Conservation (phyloP, 352 stramenopile species). For the Globisporangium emineosum region DNA sequence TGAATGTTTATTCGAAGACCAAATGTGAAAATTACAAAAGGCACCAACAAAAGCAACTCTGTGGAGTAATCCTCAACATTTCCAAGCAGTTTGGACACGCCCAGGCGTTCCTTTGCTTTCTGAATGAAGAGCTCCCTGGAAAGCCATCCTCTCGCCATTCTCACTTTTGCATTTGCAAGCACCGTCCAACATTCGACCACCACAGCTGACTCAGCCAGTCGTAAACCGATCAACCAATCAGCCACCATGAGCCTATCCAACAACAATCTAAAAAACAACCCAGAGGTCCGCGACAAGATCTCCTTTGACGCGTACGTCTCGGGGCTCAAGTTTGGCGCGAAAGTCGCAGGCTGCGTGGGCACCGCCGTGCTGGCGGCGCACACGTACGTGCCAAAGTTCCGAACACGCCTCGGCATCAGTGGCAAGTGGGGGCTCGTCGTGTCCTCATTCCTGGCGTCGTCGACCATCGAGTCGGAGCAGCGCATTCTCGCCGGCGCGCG, state of each 20-base stretch:
- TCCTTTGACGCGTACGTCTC: constrained; percentile 55
- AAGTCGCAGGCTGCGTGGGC: constrained; percentile 25
- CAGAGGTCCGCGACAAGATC: constrained; percentile 56
- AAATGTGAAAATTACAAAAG: not conserved
- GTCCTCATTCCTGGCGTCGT: constrained; percentile 50
- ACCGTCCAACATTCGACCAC: not conserved
- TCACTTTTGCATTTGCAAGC: not conserved
- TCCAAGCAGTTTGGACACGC: not conserved
- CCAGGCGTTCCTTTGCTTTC: not conserved
- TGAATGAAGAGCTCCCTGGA: not conserved
- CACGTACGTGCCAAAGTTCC: constrained; percentile 62
- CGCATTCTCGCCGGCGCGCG: constrained; percentile 52
- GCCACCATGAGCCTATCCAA: not conserved
- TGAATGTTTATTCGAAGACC: not conserved
- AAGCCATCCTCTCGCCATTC: not conserved
- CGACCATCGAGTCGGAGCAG: constrained; percentile 61
- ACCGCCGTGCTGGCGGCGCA: constrained; percentile 38
- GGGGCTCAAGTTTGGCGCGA: constrained; percentile 46
- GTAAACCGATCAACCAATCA: too few relatives aligned
- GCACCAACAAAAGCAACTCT: not conserved
- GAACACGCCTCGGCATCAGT: constrained; percentile 55
- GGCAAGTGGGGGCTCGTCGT: constrained; percentile 74
- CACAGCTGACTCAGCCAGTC: too few relatives aligned
- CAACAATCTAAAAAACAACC: constrained; percentile 8
- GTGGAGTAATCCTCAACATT: not conserved